Conservation (phyloP, 148 eudicot genomes). For the Euryodendron excelsum region DNA sequence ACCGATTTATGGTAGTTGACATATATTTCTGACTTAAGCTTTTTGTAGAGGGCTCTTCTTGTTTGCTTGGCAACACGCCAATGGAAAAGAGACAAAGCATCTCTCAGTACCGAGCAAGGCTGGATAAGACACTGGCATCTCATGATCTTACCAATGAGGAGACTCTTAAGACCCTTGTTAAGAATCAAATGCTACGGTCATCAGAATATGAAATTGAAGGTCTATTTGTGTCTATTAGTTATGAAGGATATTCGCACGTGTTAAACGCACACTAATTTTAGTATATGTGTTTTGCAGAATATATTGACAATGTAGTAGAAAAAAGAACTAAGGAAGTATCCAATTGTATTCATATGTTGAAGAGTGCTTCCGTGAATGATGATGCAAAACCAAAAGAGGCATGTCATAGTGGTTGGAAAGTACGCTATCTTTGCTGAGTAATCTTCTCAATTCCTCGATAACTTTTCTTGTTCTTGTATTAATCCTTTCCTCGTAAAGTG, state of each 20-base stretch:
- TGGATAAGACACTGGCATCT: slow-evolving; percentile 76
- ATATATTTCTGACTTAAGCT: not conserved
- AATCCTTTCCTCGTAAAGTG: not conserved
- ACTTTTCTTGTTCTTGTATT: not conserved
- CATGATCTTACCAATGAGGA: slow-evolving; percentile 55
- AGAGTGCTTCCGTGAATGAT: slow-evolving; percentile 56
- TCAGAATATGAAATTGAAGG: slow-evolving; percentile 37
- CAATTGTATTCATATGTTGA: slow-evolving; percentile 62
- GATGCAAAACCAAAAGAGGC: slow-evolving; percentile 28
- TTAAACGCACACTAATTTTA: not conserved
- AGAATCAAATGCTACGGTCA: slow-evolving; percentile 60
- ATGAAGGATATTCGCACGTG: not conserved
- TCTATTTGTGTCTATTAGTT: slow-evolving; percentile 10
- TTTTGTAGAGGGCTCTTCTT: slow-evolving; percentile 9
- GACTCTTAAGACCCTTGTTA: slow-evolving; percentile 52
- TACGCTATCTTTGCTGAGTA: slow-evolving; percentile 30
- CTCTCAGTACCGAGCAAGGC: slow-evolving; percentile 53
- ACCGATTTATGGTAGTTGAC: not conserved
- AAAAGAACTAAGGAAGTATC: slow-evolving; percentile 66
- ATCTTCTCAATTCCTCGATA: not conserved
- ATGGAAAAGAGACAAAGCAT: slow-evolving; percentile 60
- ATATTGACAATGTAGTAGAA: slow-evolving; percentile 40
- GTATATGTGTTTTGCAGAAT: slow-evolving; percentile 37
- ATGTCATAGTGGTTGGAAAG: slow-evolving; percentile 68
- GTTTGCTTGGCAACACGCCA: slow-evolving; percentile 27